Evolutionary conservation across 1,139 yeast species (phyloP).

Genomic region (Kodamaea derodonti): DNA sequence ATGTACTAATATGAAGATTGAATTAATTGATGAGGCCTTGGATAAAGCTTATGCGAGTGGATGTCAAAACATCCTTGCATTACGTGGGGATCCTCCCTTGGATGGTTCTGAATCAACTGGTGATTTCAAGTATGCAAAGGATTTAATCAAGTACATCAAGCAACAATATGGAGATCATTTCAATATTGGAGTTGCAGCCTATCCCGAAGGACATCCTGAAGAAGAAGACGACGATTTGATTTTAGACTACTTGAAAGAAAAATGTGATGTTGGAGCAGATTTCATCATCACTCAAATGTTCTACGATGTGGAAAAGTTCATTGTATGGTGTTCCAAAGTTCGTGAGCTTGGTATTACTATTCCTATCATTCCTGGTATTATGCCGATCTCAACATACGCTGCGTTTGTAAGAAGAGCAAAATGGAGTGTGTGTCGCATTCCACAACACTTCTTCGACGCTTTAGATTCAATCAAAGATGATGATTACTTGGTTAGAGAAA

Average conservation of each 20-base stretch:
- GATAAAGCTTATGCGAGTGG: slow-evolving; percentile 85
- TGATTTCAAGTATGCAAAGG: slow-evolving; percentile 72
- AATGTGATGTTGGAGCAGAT: slow-evolving; percentile 89
- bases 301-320: slow-evolving; percentile 83
- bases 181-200: slow-evolving; percentile 73
- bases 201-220: slow-evolving; percentile 81
- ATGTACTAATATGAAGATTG: slow-evolving; percentile 89
- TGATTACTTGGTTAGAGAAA: slow-evolving; percentile 81
- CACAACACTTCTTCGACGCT: slow-evolving; percentile 63
- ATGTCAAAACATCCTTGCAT: slow-evolving; percentile 86
- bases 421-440: slow-evolving; percentile 86
- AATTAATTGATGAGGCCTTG: slow-evolving; percentile 79
- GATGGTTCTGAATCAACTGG: slow-evolving; percentile 67
- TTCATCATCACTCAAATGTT: slow-evolving; percentile 91
- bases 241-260: slow-evolving; percentile 70
- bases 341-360: slow-evolving; percentile 72
- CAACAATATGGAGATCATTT: slow-evolving; percentile 58
- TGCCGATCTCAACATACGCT: slow-evolving; percentile 95
- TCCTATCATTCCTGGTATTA: slow-evolving; percentile 95
- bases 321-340: slow-evolving; percentile 73
- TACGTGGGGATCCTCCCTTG: slow-evolving; percentile 76
- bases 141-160: slow-evolving; percentile 54
- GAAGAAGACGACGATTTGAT: slow-evolving; percentile 59
- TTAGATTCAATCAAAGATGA: slow-evolving; percentile 87
- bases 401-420: slow-evolving; percentile 89